A percentile compares a stretch with the other conserved stretches of the same genome.
phyloP scores from a whole-genome alignment of 805 yeast genomes.

The Hanseniaspora taiwanica region DNA sequence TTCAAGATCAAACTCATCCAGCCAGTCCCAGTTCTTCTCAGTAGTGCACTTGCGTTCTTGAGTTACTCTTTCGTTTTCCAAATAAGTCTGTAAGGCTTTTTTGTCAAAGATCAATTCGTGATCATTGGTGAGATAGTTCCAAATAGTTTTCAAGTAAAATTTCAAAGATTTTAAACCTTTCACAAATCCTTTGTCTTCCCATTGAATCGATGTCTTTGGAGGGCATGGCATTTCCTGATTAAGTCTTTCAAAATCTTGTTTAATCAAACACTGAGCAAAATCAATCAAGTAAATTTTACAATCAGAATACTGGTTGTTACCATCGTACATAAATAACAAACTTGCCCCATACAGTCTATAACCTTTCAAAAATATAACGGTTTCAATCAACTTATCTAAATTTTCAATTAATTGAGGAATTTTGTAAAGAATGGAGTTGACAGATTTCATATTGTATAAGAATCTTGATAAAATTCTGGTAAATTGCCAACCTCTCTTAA shows the following conservation, averaged over 20 bases:
- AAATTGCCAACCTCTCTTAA: slow-evolving; percentile 63
- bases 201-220: slow-evolving; percentile 43
- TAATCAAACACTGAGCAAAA: slow-evolving; percentile 85
- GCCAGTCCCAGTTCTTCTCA: slow-evolving; percentile 23
- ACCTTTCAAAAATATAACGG: slow-evolving; percentile 46
- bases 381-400: slow-evolving; percentile 41
- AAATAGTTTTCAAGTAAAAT: slow-evolving; percentile 51
- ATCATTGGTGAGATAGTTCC: slow-evolving; percentile 37
- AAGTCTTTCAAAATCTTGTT: slow-evolving; percentile 34
- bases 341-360: slow-evolving; percentile 90
- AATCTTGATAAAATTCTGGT: slow-evolving; percentile 62
- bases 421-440: slow-evolving; percentile 47
- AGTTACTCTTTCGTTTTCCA: slow-evolving; percentile 11
- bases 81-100: slow-evolving; percentile 11
- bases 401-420: slow-evolving; percentile 54
- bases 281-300: slow-evolving; percentile 68
- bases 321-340: slow-evolving; percentile 80
- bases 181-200: slow-evolving; percentile 71
- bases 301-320: slow-evolving; percentile 20
- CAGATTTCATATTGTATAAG: slow-evolving; percentile 58
- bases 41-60: too few relatives aligned
- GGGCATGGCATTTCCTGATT: slow-evolving; percentile 48
- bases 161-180: slow-evolving; percentile 67
- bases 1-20: slow-evolving; percentile 26
- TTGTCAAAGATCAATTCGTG: slow-evolving; percentile 17